A percentile compares a stretch with the other conserved stretches of the same genome.
Conservation (phyloP, 208 protist genomes). For the Trypanosoma brucei region DNA sequence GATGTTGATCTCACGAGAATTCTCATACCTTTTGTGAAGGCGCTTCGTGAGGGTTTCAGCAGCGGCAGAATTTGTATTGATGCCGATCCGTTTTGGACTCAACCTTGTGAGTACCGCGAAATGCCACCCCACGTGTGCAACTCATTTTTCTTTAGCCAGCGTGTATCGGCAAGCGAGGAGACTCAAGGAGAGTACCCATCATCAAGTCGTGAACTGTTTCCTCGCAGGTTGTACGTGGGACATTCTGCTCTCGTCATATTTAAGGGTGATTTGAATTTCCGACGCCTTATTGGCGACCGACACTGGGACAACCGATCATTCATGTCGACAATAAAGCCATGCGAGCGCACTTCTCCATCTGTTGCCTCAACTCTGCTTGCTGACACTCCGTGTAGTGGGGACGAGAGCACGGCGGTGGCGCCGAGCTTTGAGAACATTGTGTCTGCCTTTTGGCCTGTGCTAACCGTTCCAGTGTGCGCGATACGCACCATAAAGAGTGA, state of each 20-base stretch:
- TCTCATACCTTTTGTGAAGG: conserved; percentile 46
- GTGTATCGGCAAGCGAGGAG: conserved; percentile 21
- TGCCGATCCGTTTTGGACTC: conserved; percentile 75
- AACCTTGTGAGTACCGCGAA: conserved; percentile 85
- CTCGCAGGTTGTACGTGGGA: conserved; percentile 19
- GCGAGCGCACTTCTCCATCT: conserved; percentile 12
- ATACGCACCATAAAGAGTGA: conserved; percentile 91
- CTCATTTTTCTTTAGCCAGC: conserved; percentile 76
- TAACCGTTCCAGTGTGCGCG: conserved; percentile 56
- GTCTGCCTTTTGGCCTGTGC: conserved; percentile 66
- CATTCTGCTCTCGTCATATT: conserved; percentile 71
- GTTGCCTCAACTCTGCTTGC: conserved; percentile 23
- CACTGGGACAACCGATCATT: conserved; percentile 76
- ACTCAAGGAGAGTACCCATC: conserved; percentile 7
- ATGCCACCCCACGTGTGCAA: conserved; percentile 78
- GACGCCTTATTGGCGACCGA: conserved; percentile 84
- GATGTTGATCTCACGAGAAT: conserved; percentile 19
- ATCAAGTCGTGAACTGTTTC: conserved; percentile 15
- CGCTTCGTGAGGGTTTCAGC: conserved; percentile 38
- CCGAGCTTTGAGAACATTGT: conserved; percentile 57
- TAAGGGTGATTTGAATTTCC: conserved; percentile 91
- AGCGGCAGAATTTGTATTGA: conserved; percentile 45
- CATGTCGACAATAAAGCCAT: conserved; percentile 31
- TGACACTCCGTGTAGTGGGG: conserved; percentile 2
- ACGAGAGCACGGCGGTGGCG: conserved; percentile 15